Evolutionary conservation across 169 alveolate genomes (phyloP), one percentile per base, ranked within the genome.

Genomic region (Blepharisma undulans): DNA sequence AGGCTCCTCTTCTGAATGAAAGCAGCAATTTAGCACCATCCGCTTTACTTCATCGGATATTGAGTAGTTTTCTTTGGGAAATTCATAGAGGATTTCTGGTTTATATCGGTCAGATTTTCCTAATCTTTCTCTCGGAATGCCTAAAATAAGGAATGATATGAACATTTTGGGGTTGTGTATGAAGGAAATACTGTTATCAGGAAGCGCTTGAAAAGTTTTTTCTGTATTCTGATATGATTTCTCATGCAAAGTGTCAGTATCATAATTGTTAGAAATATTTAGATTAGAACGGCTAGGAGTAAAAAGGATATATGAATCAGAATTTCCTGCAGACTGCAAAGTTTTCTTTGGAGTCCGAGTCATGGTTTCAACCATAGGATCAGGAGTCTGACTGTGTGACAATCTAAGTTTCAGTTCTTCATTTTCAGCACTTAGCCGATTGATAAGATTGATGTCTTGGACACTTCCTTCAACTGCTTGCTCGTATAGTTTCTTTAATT

Each of bases 131-230:
- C 66, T 48, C 14, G 66, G 66, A 48, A 48, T 48, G 1, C 87
- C 87, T 21, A 79, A 21, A 30, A 79, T 34, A 79, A 79, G 34
- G 87, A 79, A 30, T 2, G 71, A 25, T 12, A 79, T 2, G 14
- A 48, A 48, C 29, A 74, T 74, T 22, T 29, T 25, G 1, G 80
- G 80, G 30, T 74, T 29, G 18, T 25, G 33, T 29, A 74, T 29
- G 18, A 29, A 22, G 36, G 29, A 21, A 4, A 79, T 4, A 6
- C 72, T 30, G 6, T 79, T 25, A 33, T 79, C 87, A 29, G 87
- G 87, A 33, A 25, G 29, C 14, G 87, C 87, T 32, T 79, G 87
- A 5, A 33, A 66, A 12, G 87, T 79, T 79, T 79, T 79, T 79
- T 34, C 87, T 79, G 87, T 25, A 33, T 32, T 79, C 80, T 25